Evolutionary conservation across 1,284 basidiomycete genomes (phyloP), one percentile per base, ranked within the genome.

Genomic region (Exobasidium cylindrosporum): DNA sequence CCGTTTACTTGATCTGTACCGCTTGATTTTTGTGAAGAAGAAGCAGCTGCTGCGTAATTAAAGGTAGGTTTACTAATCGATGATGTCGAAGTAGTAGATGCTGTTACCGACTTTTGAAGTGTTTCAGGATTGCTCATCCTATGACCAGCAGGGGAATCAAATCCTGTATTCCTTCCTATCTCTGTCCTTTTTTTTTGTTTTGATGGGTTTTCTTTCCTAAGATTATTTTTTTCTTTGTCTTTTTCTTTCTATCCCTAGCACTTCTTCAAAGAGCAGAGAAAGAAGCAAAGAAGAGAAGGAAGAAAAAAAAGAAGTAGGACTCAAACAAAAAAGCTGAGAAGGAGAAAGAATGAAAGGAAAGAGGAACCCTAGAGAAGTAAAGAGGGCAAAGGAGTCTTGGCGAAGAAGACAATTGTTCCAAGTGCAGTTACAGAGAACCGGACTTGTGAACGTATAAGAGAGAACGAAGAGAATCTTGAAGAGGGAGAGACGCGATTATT

Each of bases 1-100:
- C 24, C 47, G 47, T 50, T 50, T 7, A 7, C 21, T 14, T 7
- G 21, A 50, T 24, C 23, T 7, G 47, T 7, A 50, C 10, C 47
- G 47, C 21, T 50, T 14, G 21, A 26, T 31, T 24, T 26, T 21
- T 7, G 10, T 7, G 47, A 24, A 7, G 47, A 24, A 7, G 47
- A 31, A 50, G 47, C 23, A 50, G 47, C 47, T 31, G 47, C 29
- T 31, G 47, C 47, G 47, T 24, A 50, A 21, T 50, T 50, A 21
- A 26, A 26, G 24, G 47, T 7, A 50, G 24, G 24, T 14, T 50
- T 31, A 21, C 7, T 50, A 7, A 21, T 31, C 47, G 29, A 7
- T 14, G 47, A 10, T 23, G 47, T 14, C 21, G 35, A 10, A 7
- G 24, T 7, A 50, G 23, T 31, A 7, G 47, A 7, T 50, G 47